phyloP scores from a whole-genome alignment of 192 early-diverging fungal genomes.

The Paraglomus occultum region DNA sequence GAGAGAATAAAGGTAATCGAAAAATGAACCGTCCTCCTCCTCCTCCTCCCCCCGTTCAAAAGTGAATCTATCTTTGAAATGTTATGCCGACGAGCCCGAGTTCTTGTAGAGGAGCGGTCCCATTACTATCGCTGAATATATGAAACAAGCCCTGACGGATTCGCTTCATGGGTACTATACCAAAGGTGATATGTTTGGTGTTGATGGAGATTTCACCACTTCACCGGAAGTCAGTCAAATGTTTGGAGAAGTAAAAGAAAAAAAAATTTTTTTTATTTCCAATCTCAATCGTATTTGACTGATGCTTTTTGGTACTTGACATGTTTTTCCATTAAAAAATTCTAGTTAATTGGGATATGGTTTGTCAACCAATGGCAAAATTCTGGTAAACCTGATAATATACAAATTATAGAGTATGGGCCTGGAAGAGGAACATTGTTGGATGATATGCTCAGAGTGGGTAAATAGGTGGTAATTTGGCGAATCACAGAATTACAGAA shows the following conservation, averaged over 20 bases:
- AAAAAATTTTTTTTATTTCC: slow-evolving; percentile 15
- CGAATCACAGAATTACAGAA: too few species aligned
- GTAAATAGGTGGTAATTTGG: too few species aligned
- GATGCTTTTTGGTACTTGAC: background rate
- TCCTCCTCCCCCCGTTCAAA: too few species aligned
- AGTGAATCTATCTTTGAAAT: too few species aligned
- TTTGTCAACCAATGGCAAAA: slow-evolving; percentile 79
- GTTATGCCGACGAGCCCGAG: too few species aligned
- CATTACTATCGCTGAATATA: slow-evolving; percentile 82
- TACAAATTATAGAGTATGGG: slow-evolving; percentile 76
- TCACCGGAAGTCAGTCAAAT: slow-evolving; percentile 97
- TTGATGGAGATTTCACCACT: slow-evolving; percentile 90
- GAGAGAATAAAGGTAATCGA: too few species aligned
- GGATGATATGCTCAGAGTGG: slow-evolving; percentile 83
- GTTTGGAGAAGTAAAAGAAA: slow-evolving; percentile 82
- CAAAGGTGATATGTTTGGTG: slow-evolving; percentile 86
- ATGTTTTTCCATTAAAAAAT: background rate
- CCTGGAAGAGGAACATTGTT: slow-evolving; percentile 95
- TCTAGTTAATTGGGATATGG: slow-evolving; percentile 81
- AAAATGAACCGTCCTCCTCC: too few species aligned
- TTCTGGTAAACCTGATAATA: slow-evolving; percentile 58
- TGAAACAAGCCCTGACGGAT: slow-evolving; percentile 83
- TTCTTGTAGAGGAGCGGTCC: slow-evolving; percentile 60
- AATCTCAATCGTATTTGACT: slow-evolving; percentile 15
- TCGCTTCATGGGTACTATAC: slow-evolving; percentile 94